Evolutionary conservation across 148 eudicot species (phyloP).

Genomic region (Silene latifolia): DNA sequence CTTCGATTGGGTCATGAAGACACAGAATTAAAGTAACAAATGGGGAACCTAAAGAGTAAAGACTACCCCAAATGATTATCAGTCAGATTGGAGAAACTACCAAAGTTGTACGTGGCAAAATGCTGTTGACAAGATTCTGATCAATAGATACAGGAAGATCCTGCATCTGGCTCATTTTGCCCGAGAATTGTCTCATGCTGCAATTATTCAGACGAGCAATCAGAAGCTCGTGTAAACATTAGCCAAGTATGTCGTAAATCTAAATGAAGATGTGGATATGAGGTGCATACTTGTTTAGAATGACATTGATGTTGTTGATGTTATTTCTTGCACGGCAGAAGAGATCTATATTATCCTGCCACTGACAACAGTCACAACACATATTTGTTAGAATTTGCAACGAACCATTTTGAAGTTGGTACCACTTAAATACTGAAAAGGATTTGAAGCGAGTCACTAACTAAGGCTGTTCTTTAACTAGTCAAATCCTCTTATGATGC

Average conservation of each 20-base stretch:
- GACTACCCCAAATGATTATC: neutral
- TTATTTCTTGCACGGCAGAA: constrained; percentile 59
- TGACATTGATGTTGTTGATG: constrained; percentile 45
- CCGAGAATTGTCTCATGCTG: constrained; percentile 81
- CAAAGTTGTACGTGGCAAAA: constrained; percentile 45
- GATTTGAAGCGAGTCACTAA: neutral
- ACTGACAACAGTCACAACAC: constrained; percentile 31
- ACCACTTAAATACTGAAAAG: neutral
- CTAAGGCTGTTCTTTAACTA: neutral
- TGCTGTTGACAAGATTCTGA: constrained; percentile 53
- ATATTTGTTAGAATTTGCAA: neutral
- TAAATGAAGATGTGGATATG: neutral
- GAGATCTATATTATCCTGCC: constrained; percentile 62
- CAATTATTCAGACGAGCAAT: constrained; percentile 23
- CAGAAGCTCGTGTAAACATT: neutral
- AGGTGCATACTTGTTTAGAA: constrained; percentile 50
- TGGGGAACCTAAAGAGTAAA: neutral
- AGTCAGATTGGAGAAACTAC: constrained; percentile 28
- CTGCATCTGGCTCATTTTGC: constrained; percentile 66
- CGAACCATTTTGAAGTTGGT: neutral
- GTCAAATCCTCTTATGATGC: neutral
- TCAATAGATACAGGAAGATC: constrained; percentile 66
- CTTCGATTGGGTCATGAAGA: too few species aligned
- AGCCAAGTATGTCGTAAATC: neutral
- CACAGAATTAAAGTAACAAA: neutral